Evolutionary conservation across 106 monocot genomes (phyloP).

Genomic region (Cymbidium sinense): DNA sequence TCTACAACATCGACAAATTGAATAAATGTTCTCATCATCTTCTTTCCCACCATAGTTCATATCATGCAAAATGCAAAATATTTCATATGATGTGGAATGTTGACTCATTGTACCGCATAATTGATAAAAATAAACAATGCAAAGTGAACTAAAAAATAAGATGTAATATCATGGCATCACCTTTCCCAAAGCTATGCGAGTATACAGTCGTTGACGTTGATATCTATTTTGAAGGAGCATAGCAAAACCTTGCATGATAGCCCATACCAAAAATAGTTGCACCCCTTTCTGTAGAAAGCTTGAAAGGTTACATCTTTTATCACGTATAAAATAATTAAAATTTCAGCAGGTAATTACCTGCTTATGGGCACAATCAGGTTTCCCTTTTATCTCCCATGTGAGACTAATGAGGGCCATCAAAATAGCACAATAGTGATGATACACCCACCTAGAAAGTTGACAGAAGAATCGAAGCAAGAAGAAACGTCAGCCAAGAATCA

Average conservation of each 20-base stretch:
- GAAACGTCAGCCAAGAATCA: background rate
- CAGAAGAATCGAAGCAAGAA: constrained; percentile 4
- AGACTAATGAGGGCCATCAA: constrained; percentile 80
- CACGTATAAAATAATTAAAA: background rate
- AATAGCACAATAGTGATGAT: constrained; percentile 91
- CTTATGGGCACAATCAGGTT: constrained; percentile 68
- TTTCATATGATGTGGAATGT: background rate
- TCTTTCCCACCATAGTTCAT: no score
- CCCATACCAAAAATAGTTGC: constrained; percentile 65
- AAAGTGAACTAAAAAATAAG: background rate
- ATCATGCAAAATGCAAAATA: no score
- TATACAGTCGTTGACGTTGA: constrained; percentile 81
- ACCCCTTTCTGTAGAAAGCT: constrained; percentile 61
- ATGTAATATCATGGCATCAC: constrained; percentile 21
- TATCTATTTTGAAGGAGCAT: constrained; percentile 91
- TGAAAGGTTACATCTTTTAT: constrained; percentile 3
- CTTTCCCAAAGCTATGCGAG: constrained; percentile 92
- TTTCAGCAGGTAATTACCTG: constrained; percentile 47
- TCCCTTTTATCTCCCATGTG: constrained; percentile 98
- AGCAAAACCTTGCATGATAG: constrained; percentile 84
- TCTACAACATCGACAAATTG: no score
- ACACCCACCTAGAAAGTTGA: constrained; percentile 73
- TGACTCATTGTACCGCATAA: background rate
- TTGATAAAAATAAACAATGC: background rate
- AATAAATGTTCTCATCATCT: no score